These are phyloP conservation scores for Linnemannia exigua DNA, from an alignment of 192 early-diverging fungal genomes.

Conservation along the genomic window DNA sequence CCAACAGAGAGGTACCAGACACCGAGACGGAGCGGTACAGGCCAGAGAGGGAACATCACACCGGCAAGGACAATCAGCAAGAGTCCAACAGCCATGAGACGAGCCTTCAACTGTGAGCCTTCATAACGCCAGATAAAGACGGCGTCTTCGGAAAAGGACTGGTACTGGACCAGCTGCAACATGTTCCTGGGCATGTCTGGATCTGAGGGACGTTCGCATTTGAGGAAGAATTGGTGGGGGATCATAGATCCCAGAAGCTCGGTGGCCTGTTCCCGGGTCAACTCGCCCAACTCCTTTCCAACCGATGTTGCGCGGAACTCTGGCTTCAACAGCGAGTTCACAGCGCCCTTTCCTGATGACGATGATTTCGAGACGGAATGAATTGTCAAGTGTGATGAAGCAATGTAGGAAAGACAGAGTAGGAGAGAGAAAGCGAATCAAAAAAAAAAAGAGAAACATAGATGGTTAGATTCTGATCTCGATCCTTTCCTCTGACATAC, in stretches of 20 bases:
- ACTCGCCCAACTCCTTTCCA: conserved; percentile 62
- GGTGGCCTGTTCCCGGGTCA: conserved; percentile 62
- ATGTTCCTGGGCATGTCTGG: conserved; percentile 62
- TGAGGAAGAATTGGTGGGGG: conserved; percentile 80
- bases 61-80: conserved; percentile 87
- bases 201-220: conserved; percentile 72
- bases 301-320: conserved; percentile 68
- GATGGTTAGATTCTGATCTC: background rate
- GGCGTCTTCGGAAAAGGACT: conserved; percentile 81
- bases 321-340: conserved; percentile 73
- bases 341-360: conserved; percentile 73
- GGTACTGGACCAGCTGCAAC: conserved; percentile 68
- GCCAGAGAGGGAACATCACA: conserved; percentile 93
- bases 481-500: background rate
- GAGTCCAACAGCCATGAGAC: conserved; percentile 84
- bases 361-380: background rate
- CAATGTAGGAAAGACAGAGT: too few relatives aligned
- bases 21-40: conserved; percentile 63
- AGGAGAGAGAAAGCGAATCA: too few relatives aligned
- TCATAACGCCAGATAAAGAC: conserved; percentile 97
- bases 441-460: conserved; percentile 11
- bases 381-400: background rate
- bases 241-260: conserved; percentile 77
- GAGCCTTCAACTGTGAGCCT: conserved; percentile 82
- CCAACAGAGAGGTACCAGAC: conserved; percentile 93